Evolutionary conservation across 2,329 filamentous ascomycete species (phyloP), one percentile per base, ranked within the genome.

Genomic region (Phialophora chinensis): DNA sequence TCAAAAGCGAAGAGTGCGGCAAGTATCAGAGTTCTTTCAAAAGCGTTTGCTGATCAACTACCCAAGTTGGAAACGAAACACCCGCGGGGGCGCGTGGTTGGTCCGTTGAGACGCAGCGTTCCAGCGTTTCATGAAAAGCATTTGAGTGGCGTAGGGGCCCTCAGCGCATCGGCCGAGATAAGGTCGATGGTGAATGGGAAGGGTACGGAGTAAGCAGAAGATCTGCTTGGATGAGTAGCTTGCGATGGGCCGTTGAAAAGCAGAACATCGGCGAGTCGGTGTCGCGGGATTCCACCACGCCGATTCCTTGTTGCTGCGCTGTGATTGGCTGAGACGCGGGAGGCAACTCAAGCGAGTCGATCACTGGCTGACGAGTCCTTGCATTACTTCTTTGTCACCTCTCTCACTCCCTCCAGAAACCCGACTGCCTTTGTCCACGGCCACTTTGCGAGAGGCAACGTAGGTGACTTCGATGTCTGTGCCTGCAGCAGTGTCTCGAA

Each of bases 191-290:
- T 44, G 38, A n/a, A n/a, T 44, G 38, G 8, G 6, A 44, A 44
- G 5, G 14, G 38, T n/a, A n/a, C 38, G 38, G 38, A 44, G 38
- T n/a, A 44, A 44, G 38, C 38, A 44, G 17, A 42, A 17, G 44
- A 29, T 14, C 14, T 50, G 23, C 49, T 60, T 20, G 47, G 42
- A 27, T 35, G 57, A 60, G 38, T 2, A 42, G 17, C 38, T 14
- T 42, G 38, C 12, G 35, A 42, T 11, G 35, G 2, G 12, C 17
- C 2, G n/a, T 20, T 25, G 33, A 47, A 58, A 20, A 25, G 49
- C 38, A 59, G 42, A 44, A 38, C 33, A 12, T 55, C 62, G 62
- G 62, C 35, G 52, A 53, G 62, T 65, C 62, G 60, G 60, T 17
- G 25, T n/a, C 17, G 17, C 60, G 62, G 62, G 20, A 23, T 31